Base-by-base conservation (phyloP, 768 basidiomycete genomes). In the Auricularia cornea region DNA sequence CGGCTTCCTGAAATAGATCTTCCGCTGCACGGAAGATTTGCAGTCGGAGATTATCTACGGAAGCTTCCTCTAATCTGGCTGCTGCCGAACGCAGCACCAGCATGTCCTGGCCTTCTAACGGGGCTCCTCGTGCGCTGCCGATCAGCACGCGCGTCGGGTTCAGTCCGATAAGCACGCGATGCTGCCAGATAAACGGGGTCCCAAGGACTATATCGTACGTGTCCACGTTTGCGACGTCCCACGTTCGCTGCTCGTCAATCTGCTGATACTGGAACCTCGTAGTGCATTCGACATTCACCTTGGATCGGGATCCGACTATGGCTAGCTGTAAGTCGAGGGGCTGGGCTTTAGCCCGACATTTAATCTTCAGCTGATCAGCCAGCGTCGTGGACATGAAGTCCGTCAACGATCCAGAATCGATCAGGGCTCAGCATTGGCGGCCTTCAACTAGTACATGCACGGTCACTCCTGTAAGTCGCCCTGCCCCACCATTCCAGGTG, bases 1-100 rank as follows among this genome's bases (percentile, higher is more conserved):
- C 32, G 5, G 59, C 60, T 10, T 44, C 31, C n/a, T 48, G 62
- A 48, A 60, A 66, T 20, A 66, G 65, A 35, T 66, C 65, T 32
- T 10, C 18, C 11, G 65, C 65, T 40, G 65, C 64, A 12, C 62
- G 16, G 23, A 57, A 44, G 6, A 66, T 48, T n/a, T 32, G 10
- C 20, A 38, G 48, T 44, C 64, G 44, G 23, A 66, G 26, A 18
- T 11, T 10, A n/a, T 66, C 64, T 3, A 66, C 18, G 20, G 57
- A 35, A 29, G 33, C 32, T 14, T 11, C 33, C 3, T 20, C 60
- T 8, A 65, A 40, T 18, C 61, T 12, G 8, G 48, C 52, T 16
- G 48, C 63, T 8, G 28, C 16, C 3, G n/a, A 12, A 5, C 32
- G 59, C 30, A 63, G n/a, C 12, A n/a, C 12, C 31, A 29, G 6